Conservation (phyloP, 441 rosid species). For the Eruca vesicaria region DNA sequence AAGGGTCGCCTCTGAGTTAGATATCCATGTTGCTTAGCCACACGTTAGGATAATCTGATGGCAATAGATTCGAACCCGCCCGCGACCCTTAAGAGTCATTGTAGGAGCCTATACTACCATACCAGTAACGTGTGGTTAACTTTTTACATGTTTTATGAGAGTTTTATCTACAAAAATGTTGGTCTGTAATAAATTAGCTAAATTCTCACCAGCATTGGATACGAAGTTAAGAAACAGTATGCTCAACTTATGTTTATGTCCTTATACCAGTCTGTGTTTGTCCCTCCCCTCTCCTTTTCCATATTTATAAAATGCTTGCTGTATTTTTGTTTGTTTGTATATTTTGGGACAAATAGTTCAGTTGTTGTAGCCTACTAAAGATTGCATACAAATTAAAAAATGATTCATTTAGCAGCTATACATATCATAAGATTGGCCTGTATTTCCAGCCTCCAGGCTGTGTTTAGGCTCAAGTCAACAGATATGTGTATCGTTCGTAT, state of each 20-base stretch:
- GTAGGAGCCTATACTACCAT: too few species aligned
- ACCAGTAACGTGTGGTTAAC: too few species aligned
- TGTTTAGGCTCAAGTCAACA: background rate
- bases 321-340: constrained; percentile 1
- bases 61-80: too few species aligned
- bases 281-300: constrained; percentile 24
- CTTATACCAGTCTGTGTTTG: constrained; percentile 21
- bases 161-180: background rate
- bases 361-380: background rate
- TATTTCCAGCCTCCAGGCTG: background rate
- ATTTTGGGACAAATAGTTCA: background rate
- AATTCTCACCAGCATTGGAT: constrained; percentile 30
- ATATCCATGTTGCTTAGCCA: too few species aligned
- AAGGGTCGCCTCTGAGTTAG: too few species aligned
- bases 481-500: background rate
- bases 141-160: background rate
- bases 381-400: background rate
- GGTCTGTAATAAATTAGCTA: background rate
- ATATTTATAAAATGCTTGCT: background rate
- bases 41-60: too few species aligned
- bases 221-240: constrained; percentile 34
- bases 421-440: background rate
- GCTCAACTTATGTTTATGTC: constrained; percentile 34
- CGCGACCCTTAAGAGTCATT: too few species aligned
- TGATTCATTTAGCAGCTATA: background rate